phyloP scores from a whole-genome alignment of 805 yeast genomes.

The Grigorovia yakushimaensis region DNA sequence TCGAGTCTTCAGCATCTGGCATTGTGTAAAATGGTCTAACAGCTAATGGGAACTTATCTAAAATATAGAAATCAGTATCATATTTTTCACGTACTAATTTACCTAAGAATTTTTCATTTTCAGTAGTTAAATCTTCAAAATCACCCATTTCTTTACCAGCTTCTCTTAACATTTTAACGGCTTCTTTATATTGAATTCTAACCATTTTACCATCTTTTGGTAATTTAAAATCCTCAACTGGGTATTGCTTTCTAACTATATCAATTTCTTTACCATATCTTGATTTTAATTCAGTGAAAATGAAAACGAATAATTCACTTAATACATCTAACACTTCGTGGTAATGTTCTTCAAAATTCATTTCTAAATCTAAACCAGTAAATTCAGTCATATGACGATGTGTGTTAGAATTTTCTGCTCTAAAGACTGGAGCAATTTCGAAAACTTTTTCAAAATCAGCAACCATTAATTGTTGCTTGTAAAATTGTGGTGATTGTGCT shows the following conservation, averaged over 20 bases:
- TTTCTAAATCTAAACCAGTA: constrained; percentile 93
- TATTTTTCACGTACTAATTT: constrained; percentile 84
- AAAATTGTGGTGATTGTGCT: constrained; percentile 97
- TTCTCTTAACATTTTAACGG: constrained; percentile 74
- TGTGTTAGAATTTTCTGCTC: constrained; percentile 98
- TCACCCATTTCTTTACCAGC: constrained; percentile 67
- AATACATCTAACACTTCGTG: constrained; percentile 70
- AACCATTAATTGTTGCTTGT: constrained; percentile 96
- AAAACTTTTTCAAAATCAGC: constrained; percentile 95
- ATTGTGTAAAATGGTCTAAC: constrained; percentile 98
- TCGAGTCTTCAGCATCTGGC: constrained; percentile 91
- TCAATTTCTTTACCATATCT: constrained; percentile 82
- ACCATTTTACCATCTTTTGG: constrained; percentile 95
- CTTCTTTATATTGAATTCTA: constrained; percentile 80
- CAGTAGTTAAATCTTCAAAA: constrained; percentile 84
- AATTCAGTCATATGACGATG: constrained; percentile 99
- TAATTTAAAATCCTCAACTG: constrained; percentile 93
- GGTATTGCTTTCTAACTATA: constrained; percentile 84
- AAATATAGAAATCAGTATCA: constrained; percentile 94
- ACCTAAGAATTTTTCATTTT: constrained; percentile 90
- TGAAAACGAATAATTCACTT: constrained; percentile 72
- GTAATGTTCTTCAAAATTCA: constrained; percentile 97
- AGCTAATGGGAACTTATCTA: constrained; percentile 96
- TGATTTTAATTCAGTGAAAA: constrained; percentile 71
- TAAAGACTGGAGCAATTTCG: constrained; percentile 95